Evolutionary conservation across 306 rosid genomes (phyloP).

Genomic region (barrel medic (Medicago truncatula)): MtrunA17r5.0-ANR NC_053048.1:38463001-38463500

Average conservation of each 20-base stretch:
- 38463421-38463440: conserved; percentile 13
- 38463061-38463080: conserved; percentile 31
- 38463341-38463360: conserved; percentile 95
- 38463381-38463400: conserved; percentile 68
- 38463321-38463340: conserved; percentile 89
- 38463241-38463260: conserved; percentile 29
- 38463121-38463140: conserved; percentile 77
- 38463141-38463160: conserved; percentile 91
- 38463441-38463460: conserved; percentile 15
- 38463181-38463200: not conserved
- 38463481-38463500: conserved; percentile 77
- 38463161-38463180: conserved; percentile 74
- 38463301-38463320: conserved; percentile 76
- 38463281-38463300: conserved; percentile 68
- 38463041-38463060: conserved; percentile 28
- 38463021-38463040: conserved; percentile 6
- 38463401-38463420: conserved; percentile 23
- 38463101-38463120: conserved; percentile 70
- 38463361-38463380: conserved; percentile 99
- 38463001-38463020: conserved; percentile 23
- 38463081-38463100: conserved; percentile 76
- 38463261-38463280: conserved; percentile 65
- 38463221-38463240: conserved; percentile 29
- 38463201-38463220: conserved; percentile 17
- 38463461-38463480: conserved; percentile 58